Percentiles rank a stretch among this genome's conserved stretches.
Evolutionary conservation across 2,329 filamentous ascomycete genomes (phyloP).

Genomic region (Pseudogymnoascus sp.): DNA sequence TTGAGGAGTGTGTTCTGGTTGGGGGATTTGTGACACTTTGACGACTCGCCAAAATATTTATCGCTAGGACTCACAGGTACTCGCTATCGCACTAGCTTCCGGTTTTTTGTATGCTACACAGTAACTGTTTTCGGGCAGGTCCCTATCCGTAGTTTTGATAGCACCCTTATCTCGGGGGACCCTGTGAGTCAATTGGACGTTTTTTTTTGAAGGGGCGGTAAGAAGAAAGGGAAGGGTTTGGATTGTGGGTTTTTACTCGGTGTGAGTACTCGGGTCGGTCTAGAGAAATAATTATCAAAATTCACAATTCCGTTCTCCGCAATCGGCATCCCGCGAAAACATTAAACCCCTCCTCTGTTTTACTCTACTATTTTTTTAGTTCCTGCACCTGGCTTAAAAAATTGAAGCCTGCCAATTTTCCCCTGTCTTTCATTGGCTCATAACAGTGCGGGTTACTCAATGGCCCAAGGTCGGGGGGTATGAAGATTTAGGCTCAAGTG

Average conservation of each 20-base stretch:
- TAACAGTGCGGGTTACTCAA: background rate
- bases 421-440: background rate
- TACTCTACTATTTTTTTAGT: background rate
- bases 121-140: conserved; percentile 1
- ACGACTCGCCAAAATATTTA: conserved; percentile 5
- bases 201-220: background rate
- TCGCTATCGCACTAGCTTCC: conserved; percentile 6
- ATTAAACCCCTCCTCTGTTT: background rate
- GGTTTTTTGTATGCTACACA: conserved; percentile 2
- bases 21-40: conserved; percentile 6
- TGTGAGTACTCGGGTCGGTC: background rate
- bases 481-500: conserved; percentile 7
- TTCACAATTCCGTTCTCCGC: background rate
- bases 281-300: conserved; percentile 1
- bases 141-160: background rate
- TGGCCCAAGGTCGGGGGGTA: background rate
- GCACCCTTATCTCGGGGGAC: conserved; percentile 2
- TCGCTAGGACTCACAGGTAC: conserved; percentile 1
- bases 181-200: conserved; percentile 7
- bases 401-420: background rate
- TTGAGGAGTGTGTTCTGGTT: conserved; percentile 9
- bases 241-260: background rate
- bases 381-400: conserved; percentile 6
- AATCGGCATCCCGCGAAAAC: background rate
- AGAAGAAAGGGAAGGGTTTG: background rate